Evolutionary conservation across 129 eudicot species (phyloP), one percentile per base, ranked within the genome.

Genomic region (Scalesia atractyloides): DNA sequence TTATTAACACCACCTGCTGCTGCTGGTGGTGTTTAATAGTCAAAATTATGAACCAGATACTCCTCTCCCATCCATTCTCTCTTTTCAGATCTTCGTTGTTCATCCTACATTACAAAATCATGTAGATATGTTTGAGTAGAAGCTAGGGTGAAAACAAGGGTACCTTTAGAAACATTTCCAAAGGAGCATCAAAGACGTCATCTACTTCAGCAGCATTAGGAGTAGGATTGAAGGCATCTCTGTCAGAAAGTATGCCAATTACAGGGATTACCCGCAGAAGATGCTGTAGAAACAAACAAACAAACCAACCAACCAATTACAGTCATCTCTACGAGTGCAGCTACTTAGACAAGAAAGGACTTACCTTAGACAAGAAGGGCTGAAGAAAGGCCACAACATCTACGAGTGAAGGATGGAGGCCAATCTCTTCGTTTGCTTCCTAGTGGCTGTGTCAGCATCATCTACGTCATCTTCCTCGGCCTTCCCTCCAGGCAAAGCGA

Each of bases 371-470:
- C 69, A 87, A 86, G 81, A 89, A 94, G 7, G 98, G 97, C 71
- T 94, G 91, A 66, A 94, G 98, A 74, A 79, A 36, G 10, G 98
- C 75, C 26, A 94, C 98, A 43, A 94, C 93, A 83, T 94, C 84
- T 20, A 94, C 97, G 61, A 82, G 86, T 48, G 96, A 86, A 65
- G 97, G 97, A 71, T 87, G 87, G 57, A 94, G 82, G 7, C 98
- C 98, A 37, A 94, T 94, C 83, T 94, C 97, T 88, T 94, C 98
- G 19, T 81, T 82, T n/a, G 98, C 98, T 74, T 94, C 98, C 98
- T 82, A 22, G 85, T 84, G 14, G 98, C 98, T 1, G 97, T 94
- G 57, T 84, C 84, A 13, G 85, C 84, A 73, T 94, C 97, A 73
- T 84, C 86, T 26, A 78, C 84, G 69, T 94, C 98, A 16, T 83